phyloP scores from a whole-genome alignment of 495 filamentous ascomycete genomes.

The Annulohypoxylon bovei region DNA sequence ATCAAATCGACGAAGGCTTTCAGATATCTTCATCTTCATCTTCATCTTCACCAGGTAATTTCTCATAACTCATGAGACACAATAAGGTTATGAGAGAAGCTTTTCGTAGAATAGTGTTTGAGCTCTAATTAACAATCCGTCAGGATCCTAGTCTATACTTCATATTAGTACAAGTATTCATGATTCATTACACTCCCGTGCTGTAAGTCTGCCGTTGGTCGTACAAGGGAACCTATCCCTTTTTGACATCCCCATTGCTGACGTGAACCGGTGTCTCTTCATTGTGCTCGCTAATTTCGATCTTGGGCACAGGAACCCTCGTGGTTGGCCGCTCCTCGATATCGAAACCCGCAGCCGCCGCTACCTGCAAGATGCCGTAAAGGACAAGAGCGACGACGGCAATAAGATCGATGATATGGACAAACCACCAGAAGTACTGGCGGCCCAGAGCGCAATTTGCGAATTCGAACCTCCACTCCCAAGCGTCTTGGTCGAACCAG shows the following conservation, averaged over 20 bases:
- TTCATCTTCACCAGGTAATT: too few species aligned
- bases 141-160: constrained; percentile 32
- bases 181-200: constrained; percentile 32
- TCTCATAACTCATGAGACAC: background rate
- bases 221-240: constrained; percentile 17
- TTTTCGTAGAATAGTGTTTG: background rate
- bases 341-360: constrained; percentile 39
- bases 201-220: constrained; percentile 1
- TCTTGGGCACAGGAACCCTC: constrained; percentile 2
- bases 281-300: background rate
- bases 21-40: background rate
- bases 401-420: constrained; percentile 76
- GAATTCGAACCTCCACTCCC: constrained; percentile 86
- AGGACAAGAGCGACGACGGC: constrained; percentile 53
- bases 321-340: constrained; percentile 23
- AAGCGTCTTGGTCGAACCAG: constrained; percentile 80
- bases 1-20: background rate
- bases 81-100: background rate
- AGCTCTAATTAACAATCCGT: constrained; percentile 4
- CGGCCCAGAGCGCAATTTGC: constrained; percentile 77
- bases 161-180: constrained; percentile 34
- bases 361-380: constrained; percentile 37
- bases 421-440: constrained; percentile 94
- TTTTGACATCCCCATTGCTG: constrained; percentile 24
- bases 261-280: background rate